Conservation (phyloP, 1,139 yeast species). For the Pichia sp. region DNA sequence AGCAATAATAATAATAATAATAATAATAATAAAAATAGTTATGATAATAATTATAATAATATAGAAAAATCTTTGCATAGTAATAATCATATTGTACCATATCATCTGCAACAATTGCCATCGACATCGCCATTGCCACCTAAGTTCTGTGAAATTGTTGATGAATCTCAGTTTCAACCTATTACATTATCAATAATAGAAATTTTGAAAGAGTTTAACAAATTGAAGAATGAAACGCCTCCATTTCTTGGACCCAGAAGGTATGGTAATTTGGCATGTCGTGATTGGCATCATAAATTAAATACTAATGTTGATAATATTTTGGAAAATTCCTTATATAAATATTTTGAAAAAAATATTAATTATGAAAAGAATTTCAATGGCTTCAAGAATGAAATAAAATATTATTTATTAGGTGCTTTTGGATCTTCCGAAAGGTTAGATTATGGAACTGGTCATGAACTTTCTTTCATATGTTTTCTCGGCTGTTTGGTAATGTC, state of each 20-base stretch:
- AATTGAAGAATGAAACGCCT: constrained; percentile 56
- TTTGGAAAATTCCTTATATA: constrained; percentile 17
- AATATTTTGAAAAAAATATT: constrained; percentile 1
- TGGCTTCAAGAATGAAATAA: constrained; percentile 43
- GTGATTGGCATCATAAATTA: constrained; percentile 63
- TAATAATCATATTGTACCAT: too few relatives aligned
- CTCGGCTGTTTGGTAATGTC: constrained; percentile 55
- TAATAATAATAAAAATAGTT: not conserved
- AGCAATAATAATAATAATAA: not conserved
- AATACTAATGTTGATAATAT: constrained; percentile 20
- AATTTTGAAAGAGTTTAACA: constrained; percentile 32
- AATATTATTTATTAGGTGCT: constrained; percentile 56
- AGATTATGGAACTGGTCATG: constrained; percentile 96
- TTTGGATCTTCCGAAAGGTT: constrained; percentile 81
- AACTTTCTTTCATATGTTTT: constrained; percentile 78
- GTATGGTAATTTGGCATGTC: constrained; percentile 81
- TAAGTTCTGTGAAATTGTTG: not conserved
- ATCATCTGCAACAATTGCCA: too few relatives aligned
- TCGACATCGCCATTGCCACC: constrained; percentile 7
- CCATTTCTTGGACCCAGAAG: constrained; percentile 68
- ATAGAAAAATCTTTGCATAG: not conserved
- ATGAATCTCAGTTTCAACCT: not conserved
- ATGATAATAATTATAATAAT: not conserved
- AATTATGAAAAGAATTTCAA: constrained; percentile 12
- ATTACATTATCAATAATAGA: constrained; percentile 13